Base-by-base conservation (phyloP, 2,329 filamentous ascomycete species). In the Ambrosiella xylebori region DNA sequence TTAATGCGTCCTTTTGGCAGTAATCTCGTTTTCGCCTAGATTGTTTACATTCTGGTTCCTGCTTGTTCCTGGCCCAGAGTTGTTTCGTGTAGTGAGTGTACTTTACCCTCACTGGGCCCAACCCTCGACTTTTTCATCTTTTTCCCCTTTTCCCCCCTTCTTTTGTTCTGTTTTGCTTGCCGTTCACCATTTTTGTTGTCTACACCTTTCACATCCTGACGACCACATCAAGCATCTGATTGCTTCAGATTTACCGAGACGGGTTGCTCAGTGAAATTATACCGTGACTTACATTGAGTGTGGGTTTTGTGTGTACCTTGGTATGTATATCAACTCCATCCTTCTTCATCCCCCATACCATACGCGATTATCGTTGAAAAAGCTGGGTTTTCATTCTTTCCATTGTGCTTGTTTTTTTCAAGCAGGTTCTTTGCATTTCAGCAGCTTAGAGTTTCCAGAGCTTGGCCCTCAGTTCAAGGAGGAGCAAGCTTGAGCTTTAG, bases 41-140 rank as follows among this genome's bases (percentile, higher is more conserved):
- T 47, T 47, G 44, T 47, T 47, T 47, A 47, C 44, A 47, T 47
- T 47, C 44, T 47, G n/a, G 44, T 47, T 47, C 44, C 44, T 47
- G 44, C 44, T 47, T 47, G 17, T 47, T 47, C 44, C 44, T 47
- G 44, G 44, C 44, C n/a, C 11, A 47, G 11, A 15, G 44, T 17
- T 19, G 44, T 15, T 15, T 47, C 7, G 8, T 15, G 44, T 47
- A 47, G 44, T 47, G n/a, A 17, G 44, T 47, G 19, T 47, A 47
- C 44, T 15, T 47, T 47, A 47, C 19, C 11, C 12, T 47, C 44
- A 47, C 44, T 47, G 11, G n/a, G 44, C 44, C 51, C 51, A 37
- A 54, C 51, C 51, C 36, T 54, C 51, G 13, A 40, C 36, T 54
- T 54, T 54, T 54, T 38, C 8, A 17, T 39, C 38, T 19, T 38